Evolutionary conservation across 2,329 filamentous ascomycete species (phyloP), one percentile per base, ranked within the genome.

Genomic region (Chaetomium sp.): DNA sequence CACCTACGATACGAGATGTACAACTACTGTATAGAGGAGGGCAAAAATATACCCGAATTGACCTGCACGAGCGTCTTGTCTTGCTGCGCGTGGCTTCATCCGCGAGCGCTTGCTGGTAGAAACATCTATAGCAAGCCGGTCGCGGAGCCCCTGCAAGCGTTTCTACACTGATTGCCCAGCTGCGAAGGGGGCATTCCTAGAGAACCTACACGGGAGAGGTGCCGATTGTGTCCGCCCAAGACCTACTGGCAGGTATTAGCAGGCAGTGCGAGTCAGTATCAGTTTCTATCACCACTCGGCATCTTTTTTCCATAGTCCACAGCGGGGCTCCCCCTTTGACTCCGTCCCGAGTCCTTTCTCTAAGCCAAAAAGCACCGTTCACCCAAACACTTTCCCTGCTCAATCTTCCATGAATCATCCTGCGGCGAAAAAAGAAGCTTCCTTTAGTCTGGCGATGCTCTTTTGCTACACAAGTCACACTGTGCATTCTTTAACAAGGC

Each of bases 1-100:
- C 57, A 33, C 49, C 16, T 49, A 56, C 63, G 53, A 51, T 60
- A 53, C 64, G 19, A 57, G 21, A 33, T 70, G 65, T 69, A 69
- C 60, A 45, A 68, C 31, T 70, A 67, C 35, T 68, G 64, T 68
- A 70, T 69, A 67, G 65, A 67, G 56, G 51, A 62, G 51, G 57
- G 53, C 54, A 27, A 62, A 56, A 62, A 67, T 69, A 69, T 68
- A 69, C 62, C 64, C 68, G 16, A 33, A 45, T 45, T 42, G 33
- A 45, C 33, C 31, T n/a, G 25, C 8, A 53, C n/a, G 9, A 21
- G 19, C 2, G 45, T 47, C 9, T n/a, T 23, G 27, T 29, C 7
- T 8, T 47, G n/a, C 9, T 21, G n/a, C 12, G 19, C 45, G 3
- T 47, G n/a, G 9, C n/a, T 35, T 35, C 7, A 23, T 8, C 19